These are phyloP conservation scores for Brassica cretica DNA, from an alignment of 345 rosid genomes.

Conservation along the genomic window DNA sequence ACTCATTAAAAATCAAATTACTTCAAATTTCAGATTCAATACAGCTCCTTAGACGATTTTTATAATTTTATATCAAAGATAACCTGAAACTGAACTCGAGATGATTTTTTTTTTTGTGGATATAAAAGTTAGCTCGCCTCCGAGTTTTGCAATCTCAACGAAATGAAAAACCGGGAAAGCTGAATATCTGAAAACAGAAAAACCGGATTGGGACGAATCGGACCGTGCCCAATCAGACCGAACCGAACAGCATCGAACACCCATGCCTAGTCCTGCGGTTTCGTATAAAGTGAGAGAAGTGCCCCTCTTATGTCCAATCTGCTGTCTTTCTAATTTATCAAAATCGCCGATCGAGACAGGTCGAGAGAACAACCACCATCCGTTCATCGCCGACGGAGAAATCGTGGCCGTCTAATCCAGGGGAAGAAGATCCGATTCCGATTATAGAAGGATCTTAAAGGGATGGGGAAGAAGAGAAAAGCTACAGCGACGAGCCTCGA, in stretches of 20 bases:
- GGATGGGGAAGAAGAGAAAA: conserved; percentile 94
- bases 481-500: conserved; percentile 82
- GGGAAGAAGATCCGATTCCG: conserved; percentile 7
- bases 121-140: neutral
- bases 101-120: neutral
- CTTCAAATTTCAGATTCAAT: no score
- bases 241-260: neutral
- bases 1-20: no score
- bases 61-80: no score
- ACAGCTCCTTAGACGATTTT: no score
- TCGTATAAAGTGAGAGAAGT: conserved; percentile 26
- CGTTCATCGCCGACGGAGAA: conserved; percentile 35
- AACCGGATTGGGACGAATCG: neutral
- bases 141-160: neutral
- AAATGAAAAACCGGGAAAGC: neutral
- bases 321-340: neutral
- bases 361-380: conserved; percentile 23
- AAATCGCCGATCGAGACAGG: conserved; percentile 9
- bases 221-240: neutral
- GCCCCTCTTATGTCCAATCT: neutral
- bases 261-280: conserved; percentile 8
- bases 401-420: conserved; percentile 3
- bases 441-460: neutral
- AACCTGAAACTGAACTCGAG: no score
- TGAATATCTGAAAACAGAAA: neutral